Base-by-base conservation (phyloP, 1,139 yeast species). In the Lizanozyma gosingica region DNA sequence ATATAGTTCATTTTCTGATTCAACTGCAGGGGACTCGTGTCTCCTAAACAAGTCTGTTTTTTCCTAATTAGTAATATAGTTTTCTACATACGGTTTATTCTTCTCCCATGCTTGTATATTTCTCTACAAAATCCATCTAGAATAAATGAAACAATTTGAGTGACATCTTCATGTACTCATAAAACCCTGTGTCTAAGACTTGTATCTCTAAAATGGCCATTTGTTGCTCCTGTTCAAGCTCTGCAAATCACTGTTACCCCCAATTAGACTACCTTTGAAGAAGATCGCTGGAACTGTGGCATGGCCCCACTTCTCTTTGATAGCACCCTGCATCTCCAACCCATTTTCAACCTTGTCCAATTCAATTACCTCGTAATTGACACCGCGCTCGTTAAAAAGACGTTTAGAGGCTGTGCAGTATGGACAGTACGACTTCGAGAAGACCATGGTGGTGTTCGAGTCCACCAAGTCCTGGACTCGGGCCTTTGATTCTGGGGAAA, bases 381-480 rank as follows among this genome's bases (percentile, higher is more conserved):
- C 45, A 11, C 48, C 43, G 36, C 53, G 45, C 14, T 44, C 39
- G 4, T 38, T 32, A 4, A 61, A 45, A 35, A 57, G 44, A 4
- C 43, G 34, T 46, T 61, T 61, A 37, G 65, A 54, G 15, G 46
- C 40, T 9, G 37, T 45, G 40, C 66, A 60, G 41, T 59, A 61
- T 2, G 63, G 62, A 41, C 67, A 62, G 44, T 55, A 55, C n/a
- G 59, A 35, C 42, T 57, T 57, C 38, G 59, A 55, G 39, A 44
- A 57, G 15, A 57, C 56, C 29, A 60, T 54, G 3, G 60, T 47
- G 39, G 54, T 53, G 39, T 50, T 41, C 8, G 52, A 36, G 1
- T 43, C 43, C 15, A 59, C 50, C 6, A 51, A 45, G 3, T 46
- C 37, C 35, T 53, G 47, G 33, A 60, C 45, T 6, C 50, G 51